Evolutionary conservation across 345 rosid species (phyloP).

Genomic region (Eucalyptus polybractea): DNA sequence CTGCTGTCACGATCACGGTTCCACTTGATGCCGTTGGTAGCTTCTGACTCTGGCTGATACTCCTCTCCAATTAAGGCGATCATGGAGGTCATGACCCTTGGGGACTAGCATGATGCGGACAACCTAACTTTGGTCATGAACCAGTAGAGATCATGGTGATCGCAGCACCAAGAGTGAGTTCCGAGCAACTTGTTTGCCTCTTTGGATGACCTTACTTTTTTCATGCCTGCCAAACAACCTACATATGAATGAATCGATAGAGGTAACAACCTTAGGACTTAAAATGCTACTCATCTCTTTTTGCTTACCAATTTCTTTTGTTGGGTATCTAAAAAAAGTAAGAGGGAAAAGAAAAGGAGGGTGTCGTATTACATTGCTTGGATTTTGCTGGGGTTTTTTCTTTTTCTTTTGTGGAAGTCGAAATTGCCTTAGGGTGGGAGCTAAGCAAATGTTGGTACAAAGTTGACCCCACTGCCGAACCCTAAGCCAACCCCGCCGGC

Average conservation of each 20-base stretch:
- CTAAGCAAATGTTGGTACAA: neutral
- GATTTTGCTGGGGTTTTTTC: neutral
- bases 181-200: neutral
- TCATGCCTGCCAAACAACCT: fast-evolving
- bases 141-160: neutral
- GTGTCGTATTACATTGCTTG: neutral
- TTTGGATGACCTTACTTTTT: neutral
- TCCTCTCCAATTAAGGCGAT: neutral
- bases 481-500: neutral
- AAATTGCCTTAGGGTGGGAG: neutral
- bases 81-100: neutral
- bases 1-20: neutral
- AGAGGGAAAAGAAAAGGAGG: neutral
- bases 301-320: neutral
- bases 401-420: too few species aligned
- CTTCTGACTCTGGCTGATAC: too few species aligned
- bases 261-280: neutral
- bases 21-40: neutral
- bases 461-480: neutral
- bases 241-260: neutral
- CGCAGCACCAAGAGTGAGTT: neutral
- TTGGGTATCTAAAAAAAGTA: neutral
- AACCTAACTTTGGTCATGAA: neutral
- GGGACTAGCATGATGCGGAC: neutral
- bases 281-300: neutral